Conservation (phyloP, 495 filamentous ascomycete species). For the Xylaria nigripes region DNA sequence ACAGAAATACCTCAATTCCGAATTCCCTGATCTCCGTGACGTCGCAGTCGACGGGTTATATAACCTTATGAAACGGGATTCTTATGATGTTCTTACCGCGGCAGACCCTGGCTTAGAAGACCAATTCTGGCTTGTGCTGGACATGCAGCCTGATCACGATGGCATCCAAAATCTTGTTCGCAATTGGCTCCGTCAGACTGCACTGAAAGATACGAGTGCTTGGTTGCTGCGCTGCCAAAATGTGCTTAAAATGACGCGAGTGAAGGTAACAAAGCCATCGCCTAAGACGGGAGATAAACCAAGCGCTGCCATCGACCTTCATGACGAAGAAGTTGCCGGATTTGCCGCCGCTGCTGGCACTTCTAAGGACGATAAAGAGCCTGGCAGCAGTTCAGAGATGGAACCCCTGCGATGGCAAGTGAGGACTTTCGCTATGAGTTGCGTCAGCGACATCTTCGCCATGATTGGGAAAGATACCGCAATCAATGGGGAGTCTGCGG, state of each 20-base stretch:
- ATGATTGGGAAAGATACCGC: constrained; percentile 66
- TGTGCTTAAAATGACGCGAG: constrained; percentile 77
- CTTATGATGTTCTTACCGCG: constrained; percentile 63
- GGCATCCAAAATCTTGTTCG: constrained; percentile 73
- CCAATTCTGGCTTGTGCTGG: constrained; percentile 81
- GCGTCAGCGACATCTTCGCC: constrained; percentile 73
- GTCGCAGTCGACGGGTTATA: constrained; percentile 83
- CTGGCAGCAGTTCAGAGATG: constrained; percentile 57
- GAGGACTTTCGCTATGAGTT: constrained; percentile 86
- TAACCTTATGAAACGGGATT: constrained; percentile 89
- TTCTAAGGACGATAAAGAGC: constrained; percentile 54
- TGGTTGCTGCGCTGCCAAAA: constrained; percentile 87
- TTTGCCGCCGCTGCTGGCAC: constrained; percentile 67
- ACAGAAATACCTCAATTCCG: constrained; percentile 66
- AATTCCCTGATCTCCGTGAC: constrained; percentile 58
- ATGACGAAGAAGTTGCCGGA: constrained; percentile 93
- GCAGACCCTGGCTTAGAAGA: constrained; percentile 77
- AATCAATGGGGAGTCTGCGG: constrained; percentile 59
- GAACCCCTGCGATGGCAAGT: constrained; percentile 94
- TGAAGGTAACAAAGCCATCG: constrained; percentile 44
- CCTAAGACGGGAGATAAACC: constrained; percentile 38
- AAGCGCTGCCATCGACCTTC: constrained; percentile 58
- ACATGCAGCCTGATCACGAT: constrained; percentile 63
- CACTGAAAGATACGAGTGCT: constrained; percentile 60
- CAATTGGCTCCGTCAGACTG: constrained; percentile 86